Conservation (phyloP, 2,329 filamentous ascomycete species). For the Colletotrichum sojae region DNA sequence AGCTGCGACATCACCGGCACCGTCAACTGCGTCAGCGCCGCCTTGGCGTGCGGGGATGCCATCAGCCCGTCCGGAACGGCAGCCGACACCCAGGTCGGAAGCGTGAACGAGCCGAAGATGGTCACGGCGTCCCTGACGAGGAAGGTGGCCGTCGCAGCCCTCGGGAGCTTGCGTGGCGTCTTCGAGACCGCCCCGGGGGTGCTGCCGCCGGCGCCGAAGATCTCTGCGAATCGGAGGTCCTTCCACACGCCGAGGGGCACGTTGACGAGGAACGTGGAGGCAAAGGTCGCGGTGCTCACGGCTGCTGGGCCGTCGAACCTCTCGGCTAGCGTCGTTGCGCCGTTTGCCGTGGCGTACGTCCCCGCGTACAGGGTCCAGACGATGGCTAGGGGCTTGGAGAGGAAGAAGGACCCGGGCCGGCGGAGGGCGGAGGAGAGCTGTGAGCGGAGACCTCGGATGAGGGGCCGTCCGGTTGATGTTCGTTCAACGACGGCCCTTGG, state of each 20-base stretch:
- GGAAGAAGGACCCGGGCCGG: conserved; percentile 45
- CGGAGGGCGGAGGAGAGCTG: conserved; percentile 37
- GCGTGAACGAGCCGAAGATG: conserved; percentile 50
- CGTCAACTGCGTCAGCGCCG: conserved; percentile 47
- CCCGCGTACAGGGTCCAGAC: conserved; percentile 49
- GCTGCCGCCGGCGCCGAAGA: conserved; percentile 44
- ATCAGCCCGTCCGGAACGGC: conserved; percentile 47
- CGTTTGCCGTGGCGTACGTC: conserved; percentile 48
- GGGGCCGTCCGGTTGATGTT: conserved; percentile 35
- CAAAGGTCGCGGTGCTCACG: conserved; percentile 43
- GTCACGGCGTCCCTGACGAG: conserved; percentile 49
- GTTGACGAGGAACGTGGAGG: conserved; percentile 49
- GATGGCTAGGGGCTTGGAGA: conserved; percentile 45
- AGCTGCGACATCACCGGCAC: conserved; percentile 50
- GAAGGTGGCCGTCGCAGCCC: conserved; percentile 46
- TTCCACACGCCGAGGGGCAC: conserved; percentile 51
- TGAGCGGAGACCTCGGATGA: conserved; percentile 34
- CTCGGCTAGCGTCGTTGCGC: conserved; percentile 46
- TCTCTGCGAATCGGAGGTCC: conserved; percentile 49
- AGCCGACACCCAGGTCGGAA: conserved; percentile 46
- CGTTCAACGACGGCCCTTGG: conserved; percentile 41
- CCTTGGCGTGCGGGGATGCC: conserved; percentile 45
- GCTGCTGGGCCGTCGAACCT: conserved; percentile 44
- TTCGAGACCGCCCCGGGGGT: conserved; percentile 20
- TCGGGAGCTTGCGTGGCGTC: conserved; percentile 40